Conservation (phyloP, 2,329 filamentous ascomycete genomes). For the Colletotrichum somersetense region DNA sequence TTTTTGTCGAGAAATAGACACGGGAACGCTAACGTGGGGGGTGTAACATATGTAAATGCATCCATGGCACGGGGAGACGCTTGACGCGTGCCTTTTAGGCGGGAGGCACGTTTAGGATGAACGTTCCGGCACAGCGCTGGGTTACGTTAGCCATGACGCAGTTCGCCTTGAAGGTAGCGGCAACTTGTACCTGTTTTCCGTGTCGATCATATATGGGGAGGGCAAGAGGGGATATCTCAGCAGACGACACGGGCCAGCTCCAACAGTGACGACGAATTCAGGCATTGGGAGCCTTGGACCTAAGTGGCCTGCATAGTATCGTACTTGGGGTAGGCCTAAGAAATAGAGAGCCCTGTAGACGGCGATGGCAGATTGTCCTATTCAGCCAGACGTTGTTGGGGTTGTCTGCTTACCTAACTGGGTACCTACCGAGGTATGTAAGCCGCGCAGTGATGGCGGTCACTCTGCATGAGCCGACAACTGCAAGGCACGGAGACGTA, state of each 20-base stretch:
- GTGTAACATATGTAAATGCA: background rate
- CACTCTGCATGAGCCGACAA: slow-evolving; percentile 20
- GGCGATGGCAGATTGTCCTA: background rate
- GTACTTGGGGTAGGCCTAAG: background rate
- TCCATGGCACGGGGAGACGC: background rate
- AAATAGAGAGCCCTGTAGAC: background rate
- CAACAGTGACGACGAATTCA: slow-evolving; percentile 24
- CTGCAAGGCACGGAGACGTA: slow-evolving; percentile 25
- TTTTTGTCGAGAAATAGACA: background rate
- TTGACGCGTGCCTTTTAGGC: background rate
- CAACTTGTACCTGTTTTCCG: background rate
- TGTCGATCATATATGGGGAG: slow-evolving; percentile 13
- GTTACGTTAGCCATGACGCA: background rate
- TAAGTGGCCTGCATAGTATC: background rate
- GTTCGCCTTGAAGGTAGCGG: background rate
- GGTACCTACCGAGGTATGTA: background rate
- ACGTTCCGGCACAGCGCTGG: background rate
- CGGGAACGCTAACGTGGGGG: background rate
- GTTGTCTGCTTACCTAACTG: no score
- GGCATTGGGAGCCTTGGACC: slow-evolving; percentile 10
- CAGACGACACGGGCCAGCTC: slow-evolving; percentile 3
- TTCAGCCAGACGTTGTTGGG: slow-evolving; percentile 8
- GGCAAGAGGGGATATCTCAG: background rate
- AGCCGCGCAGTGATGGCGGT: slow-evolving; percentile 16
- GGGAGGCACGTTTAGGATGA: background rate